These are phyloP conservation scores for Sphaerulina musiva DNA, from an alignment of 2,329 filamentous ascomycete species.

Conservation along the genomic window DNA sequence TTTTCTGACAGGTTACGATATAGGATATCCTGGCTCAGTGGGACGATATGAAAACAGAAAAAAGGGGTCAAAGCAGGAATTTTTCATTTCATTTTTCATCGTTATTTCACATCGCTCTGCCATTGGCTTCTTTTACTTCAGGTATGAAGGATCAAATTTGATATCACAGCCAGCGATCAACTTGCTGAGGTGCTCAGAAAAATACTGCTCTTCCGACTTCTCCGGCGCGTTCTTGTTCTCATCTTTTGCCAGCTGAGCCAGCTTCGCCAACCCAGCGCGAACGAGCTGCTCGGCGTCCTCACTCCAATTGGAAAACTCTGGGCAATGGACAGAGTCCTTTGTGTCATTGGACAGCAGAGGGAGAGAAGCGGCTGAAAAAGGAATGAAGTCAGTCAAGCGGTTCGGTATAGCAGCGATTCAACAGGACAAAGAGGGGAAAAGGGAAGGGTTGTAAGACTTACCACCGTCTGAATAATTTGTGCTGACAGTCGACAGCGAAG, in stretches of 20 bases:
- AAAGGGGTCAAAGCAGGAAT: too few species aligned
- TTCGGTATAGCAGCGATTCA: background rate
- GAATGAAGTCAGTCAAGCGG: background rate
- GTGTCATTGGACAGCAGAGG: background rate
- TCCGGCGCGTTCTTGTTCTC: conserved; percentile 25
- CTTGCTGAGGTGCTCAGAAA: conserved; percentile 26
- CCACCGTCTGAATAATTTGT: background rate
- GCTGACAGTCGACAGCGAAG: background rate
- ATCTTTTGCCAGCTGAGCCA: conserved; percentile 31
- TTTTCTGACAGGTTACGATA: too few species aligned
- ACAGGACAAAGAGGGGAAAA: too few species aligned
- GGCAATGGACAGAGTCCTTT: conserved; percentile 3
- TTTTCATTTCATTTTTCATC: too few species aligned
- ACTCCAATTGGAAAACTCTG: conserved; percentile 31
- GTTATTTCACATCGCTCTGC: background rate
- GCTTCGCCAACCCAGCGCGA: conserved; percentile 24
- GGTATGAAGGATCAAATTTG: conserved; percentile 20
- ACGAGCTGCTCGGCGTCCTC: conserved; percentile 31
- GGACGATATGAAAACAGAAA: too few species aligned
- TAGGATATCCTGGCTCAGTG: too few species aligned
- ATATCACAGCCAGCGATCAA: conserved; percentile 24
- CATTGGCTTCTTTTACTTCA: conserved; percentile 10
- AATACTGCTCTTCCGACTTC: conserved; percentile 28
- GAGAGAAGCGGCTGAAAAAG: background rate
- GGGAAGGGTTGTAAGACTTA: background rate